These are phyloP conservation scores for Plenodomus lindquistii DNA, from an alignment of 2,329 filamentous ascomycete genomes.

Conservation along the genomic window DNA sequence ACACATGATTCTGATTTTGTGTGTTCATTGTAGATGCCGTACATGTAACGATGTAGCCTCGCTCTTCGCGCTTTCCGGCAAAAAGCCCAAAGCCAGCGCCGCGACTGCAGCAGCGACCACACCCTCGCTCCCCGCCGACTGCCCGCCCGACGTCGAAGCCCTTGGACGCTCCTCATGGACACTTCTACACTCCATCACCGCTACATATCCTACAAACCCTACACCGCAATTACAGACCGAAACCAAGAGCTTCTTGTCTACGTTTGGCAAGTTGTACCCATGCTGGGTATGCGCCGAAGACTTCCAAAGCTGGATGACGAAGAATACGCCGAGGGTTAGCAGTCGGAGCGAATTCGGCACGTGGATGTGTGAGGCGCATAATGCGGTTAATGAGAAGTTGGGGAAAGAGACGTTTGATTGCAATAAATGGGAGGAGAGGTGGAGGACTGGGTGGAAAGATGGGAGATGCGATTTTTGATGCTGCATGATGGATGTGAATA, in stretches of 20 bases:
- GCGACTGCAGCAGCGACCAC: constrained; percentile 38
- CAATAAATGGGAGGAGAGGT: constrained; percentile 86
- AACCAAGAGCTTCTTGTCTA: constrained; percentile 73
- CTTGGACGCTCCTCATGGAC: constrained; percentile 93
- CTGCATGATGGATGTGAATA: neutral
- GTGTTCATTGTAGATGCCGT: constrained; percentile 61
- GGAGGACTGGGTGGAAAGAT: constrained; percentile 85
- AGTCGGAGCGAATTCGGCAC: constrained; percentile 70
- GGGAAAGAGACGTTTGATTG: constrained; percentile 94
- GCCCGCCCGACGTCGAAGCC: constrained; percentile 85
- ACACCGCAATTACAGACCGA: constrained; percentile 72
- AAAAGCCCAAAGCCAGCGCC: constrained; percentile 35
- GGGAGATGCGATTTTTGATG: constrained; percentile 62
- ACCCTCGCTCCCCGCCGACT: constrained; percentile 62
- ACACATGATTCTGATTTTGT: constrained; percentile 5
- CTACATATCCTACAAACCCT: constrained; percentile 76
- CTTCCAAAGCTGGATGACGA: constrained; percentile 79
- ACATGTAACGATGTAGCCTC: constrained; percentile 66
- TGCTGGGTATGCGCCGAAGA: constrained; percentile 96
- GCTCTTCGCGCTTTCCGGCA: constrained; percentile 62
- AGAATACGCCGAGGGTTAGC: constrained; percentile 66
- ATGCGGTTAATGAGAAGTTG: constrained; percentile 84
- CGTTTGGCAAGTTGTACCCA: constrained; percentile 87
- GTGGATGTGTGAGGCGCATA: constrained; percentile 86
- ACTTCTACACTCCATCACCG: constrained; percentile 87